Conservation (phyloP, 441 rosid genomes). For the Aquilaria agallochum region DNA sequence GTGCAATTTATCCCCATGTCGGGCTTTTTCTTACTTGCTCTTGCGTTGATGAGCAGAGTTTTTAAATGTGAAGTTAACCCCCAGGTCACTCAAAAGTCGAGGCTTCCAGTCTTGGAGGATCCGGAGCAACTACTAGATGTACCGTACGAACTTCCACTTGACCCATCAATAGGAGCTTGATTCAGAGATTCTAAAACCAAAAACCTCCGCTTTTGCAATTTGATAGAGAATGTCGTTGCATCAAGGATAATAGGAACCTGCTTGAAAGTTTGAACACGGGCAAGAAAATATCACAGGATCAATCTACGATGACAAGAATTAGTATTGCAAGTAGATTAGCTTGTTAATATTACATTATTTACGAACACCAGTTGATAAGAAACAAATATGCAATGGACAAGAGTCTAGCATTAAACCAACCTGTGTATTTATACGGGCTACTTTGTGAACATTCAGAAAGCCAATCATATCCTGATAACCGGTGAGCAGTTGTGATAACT, state of each 20-base stretch:
- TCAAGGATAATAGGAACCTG: slow-evolving; percentile 91
- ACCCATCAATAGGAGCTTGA: slow-evolving; percentile 95
- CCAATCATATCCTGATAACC: slow-evolving; percentile 97
- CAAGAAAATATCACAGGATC: neutral
- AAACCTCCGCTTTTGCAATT: slow-evolving; percentile 75
- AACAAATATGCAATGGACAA: neutral
- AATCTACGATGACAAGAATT: neutral
- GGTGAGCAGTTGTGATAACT: slow-evolving; percentile 72
- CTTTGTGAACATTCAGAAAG: slow-evolving; percentile 77
- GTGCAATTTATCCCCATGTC: neutral
- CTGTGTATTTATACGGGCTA: slow-evolving; percentile 81
- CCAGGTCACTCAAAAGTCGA: slow-evolving; percentile 51
- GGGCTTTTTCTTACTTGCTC: neutral
- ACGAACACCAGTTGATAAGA: neutral
- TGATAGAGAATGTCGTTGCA: slow-evolving; percentile 83
- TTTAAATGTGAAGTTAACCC: slow-evolving; percentile 2
- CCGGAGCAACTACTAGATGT: slow-evolving; percentile 61
- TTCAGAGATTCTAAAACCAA: slow-evolving; percentile 79
- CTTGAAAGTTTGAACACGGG: slow-evolving; percentile 9
- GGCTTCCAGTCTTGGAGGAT: slow-evolving; percentile 55
- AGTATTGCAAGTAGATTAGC: neutral
- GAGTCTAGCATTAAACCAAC: slow-evolving; percentile 23
- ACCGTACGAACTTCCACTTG: slow-evolving; percentile 80
- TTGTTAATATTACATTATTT: neutral
- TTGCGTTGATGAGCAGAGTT: neutral